These are phyloP conservation scores for Neoboletus subvelutipes DNA, from an alignment of 768 basidiomycete species.

Conservation along the genomic window DNA sequence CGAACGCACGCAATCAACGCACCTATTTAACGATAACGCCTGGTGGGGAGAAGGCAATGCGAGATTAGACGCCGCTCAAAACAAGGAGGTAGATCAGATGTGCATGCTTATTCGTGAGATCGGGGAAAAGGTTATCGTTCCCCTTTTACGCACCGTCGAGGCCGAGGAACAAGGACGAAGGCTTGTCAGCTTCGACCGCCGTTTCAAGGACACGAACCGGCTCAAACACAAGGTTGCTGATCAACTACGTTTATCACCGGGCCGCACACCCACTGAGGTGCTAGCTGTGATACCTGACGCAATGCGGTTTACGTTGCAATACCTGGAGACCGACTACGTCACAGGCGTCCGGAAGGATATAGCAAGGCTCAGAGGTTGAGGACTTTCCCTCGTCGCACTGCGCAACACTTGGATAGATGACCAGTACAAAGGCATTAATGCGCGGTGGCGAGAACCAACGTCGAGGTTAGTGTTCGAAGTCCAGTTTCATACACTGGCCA, in stretches of 20 bases:
- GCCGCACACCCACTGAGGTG: not conserved
- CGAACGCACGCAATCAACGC: not conserved
- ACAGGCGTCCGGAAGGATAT: not conserved
- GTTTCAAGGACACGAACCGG: not conserved
- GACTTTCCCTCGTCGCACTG: not conserved
- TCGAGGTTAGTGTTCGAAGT: conserved; percentile 1
- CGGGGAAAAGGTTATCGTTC: not conserved
- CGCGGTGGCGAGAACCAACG: not conserved
- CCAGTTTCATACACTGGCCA: conserved; percentile 1
- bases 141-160: not conserved
- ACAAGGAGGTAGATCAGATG: not conserved
- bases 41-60: not conserved
- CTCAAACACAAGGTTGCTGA: not conserved
- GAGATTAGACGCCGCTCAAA: not conserved
- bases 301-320: not conserved
- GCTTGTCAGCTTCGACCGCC: not conserved
- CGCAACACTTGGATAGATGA: not conserved
- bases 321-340: not conserved
- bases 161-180: not conserved
- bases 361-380: not conserved
- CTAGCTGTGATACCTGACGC: not conserved
- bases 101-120: not conserved
- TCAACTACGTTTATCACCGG: not conserved
- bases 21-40: not conserved
- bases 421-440: not conserved